Evolutionary conservation across 2,329 filamentous ascomycete species (phyloP), one percentile per base, ranked within the genome.

Genomic region (Biscogniauxia sp.): DNA sequence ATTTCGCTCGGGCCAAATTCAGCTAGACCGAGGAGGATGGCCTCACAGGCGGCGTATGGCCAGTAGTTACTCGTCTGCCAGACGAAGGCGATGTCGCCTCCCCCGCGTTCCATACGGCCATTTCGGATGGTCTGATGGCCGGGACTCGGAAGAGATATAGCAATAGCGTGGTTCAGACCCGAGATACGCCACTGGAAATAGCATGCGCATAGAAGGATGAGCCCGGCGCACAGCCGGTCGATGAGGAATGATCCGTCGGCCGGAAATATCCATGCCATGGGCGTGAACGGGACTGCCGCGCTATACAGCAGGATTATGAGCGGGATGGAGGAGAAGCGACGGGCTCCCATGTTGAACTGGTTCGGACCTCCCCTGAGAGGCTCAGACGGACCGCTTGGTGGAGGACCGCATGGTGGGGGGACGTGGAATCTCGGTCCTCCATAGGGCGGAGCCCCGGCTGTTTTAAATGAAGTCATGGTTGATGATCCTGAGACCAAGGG

Each of bases 191-290:
- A 68, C 53, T 68, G 66, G 54, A 68, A 68, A 56, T 66, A 68
- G 69, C 73, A 78, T 19, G 71, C 69, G 19, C 71, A 72, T 53
- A 80, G 71, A 52, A 73, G 70, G 20, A 72, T 66, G 32, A 75
- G 74, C 20, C 76, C 73, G 28, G 77, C 74, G 19, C 78, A 74
- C 57, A 81, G 72, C 61, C 78, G 76, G 68, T 82, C 82, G 56
- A 77, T 74, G 56, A 76, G 73, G 70, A 80, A 81, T 60, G 81
- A 77, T 20, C 64, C 66, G 11, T 66, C 60, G 17, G 65, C 41
- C 23, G 59, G 50, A 25, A 68, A 20, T 0, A 66, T 11, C 66
- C 64, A 67, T 19, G 55, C 28, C 20, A 65, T 51, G 1, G 66
- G 66, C 1, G 57, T 64, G 59, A 68, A 68, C 15, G 66, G 66